Evolutionary conservation across 2,329 filamentous ascomycete species (phyloP).

Genomic region (Karstenula rhodostoma): DNA sequence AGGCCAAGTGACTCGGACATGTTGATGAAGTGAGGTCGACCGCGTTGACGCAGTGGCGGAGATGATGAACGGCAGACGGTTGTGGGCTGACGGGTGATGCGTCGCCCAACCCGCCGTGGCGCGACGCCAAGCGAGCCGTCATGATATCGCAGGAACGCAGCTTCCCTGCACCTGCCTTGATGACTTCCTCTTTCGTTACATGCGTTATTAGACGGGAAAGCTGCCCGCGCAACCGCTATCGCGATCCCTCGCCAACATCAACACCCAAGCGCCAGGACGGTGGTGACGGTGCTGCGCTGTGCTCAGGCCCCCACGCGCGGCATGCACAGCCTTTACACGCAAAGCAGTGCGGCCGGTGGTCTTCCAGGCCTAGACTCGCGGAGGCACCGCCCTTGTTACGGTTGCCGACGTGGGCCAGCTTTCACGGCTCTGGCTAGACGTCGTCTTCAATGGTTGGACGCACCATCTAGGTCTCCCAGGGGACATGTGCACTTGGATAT

Average conservation of each 20-base stretch:
- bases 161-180: conserved; percentile 11
- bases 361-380: conserved; percentile 3
- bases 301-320: conserved; percentile 8
- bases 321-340: conserved; percentile 8
- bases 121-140: conserved; percentile 10
- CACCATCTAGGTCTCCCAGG: conserved; percentile 2
- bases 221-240: conserved; percentile 10
- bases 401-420: conserved; percentile 11
- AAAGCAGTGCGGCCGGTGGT: neutral
- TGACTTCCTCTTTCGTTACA: conserved; percentile 9
- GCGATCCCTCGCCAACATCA: neutral
- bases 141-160: conserved; percentile 5
- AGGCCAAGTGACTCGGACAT: neutral
- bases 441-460: conserved; percentile 3
- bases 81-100: conserved; percentile 8
- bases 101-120: conserved; percentile 11
- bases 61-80: conserved; percentile 1
- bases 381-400: neutral
- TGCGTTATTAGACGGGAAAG: neutral
- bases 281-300: neutral
- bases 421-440: conserved; percentile 14
- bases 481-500: conserved; percentile 5
- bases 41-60: neutral
- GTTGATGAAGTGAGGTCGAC: neutral
- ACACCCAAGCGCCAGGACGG: neutral